Evolutionary conservation across 2,329 filamentous ascomycete genomes (phyloP).

Genomic region (Thielaviopsis euricoi): DNA sequence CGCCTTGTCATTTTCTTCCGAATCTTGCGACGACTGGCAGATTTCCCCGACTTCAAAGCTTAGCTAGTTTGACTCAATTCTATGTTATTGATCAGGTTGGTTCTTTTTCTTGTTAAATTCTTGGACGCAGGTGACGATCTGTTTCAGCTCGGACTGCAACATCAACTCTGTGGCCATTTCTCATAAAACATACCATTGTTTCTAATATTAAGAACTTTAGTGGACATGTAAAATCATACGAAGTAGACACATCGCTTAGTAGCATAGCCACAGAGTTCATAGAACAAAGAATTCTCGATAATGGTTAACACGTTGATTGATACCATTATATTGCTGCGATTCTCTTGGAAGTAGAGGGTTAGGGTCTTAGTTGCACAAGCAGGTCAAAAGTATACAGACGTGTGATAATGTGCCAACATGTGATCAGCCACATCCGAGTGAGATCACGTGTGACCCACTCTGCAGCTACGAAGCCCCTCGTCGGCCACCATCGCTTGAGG

Average conservation of each 20-base stretch:
- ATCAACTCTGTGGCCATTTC: neutral
- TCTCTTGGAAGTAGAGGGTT: neutral
- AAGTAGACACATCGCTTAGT: too few species aligned
- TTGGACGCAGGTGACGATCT: neutral
- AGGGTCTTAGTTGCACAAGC: neutral
- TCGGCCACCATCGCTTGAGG: neutral
- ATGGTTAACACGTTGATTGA: neutral
- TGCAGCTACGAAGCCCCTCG: neutral
- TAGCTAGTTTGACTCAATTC: too few species aligned
- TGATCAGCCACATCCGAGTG: neutral
- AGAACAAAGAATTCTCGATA: too few species aligned
- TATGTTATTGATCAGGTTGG: neutral
- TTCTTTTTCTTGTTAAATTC: neutral
- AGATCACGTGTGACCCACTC: constrained; percentile 1
- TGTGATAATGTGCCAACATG: neutral
- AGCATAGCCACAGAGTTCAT: too few species aligned
- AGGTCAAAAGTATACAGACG: neutral
- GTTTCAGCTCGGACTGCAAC: neutral
- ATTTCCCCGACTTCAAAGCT: neutral
- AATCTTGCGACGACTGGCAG: neutral
- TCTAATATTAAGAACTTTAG: neutral
- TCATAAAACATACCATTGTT: neutral
- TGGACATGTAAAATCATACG: too few species aligned
- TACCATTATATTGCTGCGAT: neutral
- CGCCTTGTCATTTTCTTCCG: neutral